Evolutionary conservation across 2,329 filamentous ascomycete genomes (phyloP).

Genomic region (Monosporascus sp.): DNA sequence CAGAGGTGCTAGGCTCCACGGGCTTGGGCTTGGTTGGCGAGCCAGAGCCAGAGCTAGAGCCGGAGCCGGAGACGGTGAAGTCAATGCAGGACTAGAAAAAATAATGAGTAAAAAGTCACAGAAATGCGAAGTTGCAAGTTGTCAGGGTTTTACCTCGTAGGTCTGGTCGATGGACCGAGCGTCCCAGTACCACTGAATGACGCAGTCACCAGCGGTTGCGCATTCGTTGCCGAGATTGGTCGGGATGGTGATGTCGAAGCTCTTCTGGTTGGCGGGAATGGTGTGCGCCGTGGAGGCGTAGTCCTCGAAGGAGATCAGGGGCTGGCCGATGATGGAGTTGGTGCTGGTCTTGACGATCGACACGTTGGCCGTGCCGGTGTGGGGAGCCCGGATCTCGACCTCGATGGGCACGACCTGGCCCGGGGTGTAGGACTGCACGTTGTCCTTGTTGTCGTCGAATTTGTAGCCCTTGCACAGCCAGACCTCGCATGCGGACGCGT

Average conservation of each 20-base stretch:
- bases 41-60: not conserved
- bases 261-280: slow-evolving; percentile 38
- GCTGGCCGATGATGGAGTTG: slow-evolving; percentile 42
- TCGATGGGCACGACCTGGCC: slow-evolving; percentile 39
- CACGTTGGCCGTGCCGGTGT: slow-evolving; percentile 51
- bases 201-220: slow-evolving; percentile 39
- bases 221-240: slow-evolving; percentile 38
- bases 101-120: not conserved
- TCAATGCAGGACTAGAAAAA: slow-evolving; percentile 3
- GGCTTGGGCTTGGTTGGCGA: not conserved
- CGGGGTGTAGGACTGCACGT: slow-evolving; percentile 46
- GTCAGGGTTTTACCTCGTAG: slow-evolving; percentile 5
- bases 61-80: slow-evolving; percentile 7
- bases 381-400: slow-evolving; percentile 45
- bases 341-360: slow-evolving; percentile 45
- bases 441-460: slow-evolving; percentile 47
- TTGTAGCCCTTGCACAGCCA: slow-evolving; percentile 56
- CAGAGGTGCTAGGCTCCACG: not conserved
- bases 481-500: slow-evolving; percentile 41
- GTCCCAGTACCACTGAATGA: slow-evolving; percentile 54
- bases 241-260: slow-evolving; percentile 51
- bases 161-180: slow-evolving; percentile 24
- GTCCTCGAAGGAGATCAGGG: slow-evolving; percentile 40
- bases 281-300: slow-evolving; percentile 44
- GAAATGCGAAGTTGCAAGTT: not conserved